Base-by-base conservation (phyloP, 768 basidiomycete genomes). In the Mycena floridula region DNA sequence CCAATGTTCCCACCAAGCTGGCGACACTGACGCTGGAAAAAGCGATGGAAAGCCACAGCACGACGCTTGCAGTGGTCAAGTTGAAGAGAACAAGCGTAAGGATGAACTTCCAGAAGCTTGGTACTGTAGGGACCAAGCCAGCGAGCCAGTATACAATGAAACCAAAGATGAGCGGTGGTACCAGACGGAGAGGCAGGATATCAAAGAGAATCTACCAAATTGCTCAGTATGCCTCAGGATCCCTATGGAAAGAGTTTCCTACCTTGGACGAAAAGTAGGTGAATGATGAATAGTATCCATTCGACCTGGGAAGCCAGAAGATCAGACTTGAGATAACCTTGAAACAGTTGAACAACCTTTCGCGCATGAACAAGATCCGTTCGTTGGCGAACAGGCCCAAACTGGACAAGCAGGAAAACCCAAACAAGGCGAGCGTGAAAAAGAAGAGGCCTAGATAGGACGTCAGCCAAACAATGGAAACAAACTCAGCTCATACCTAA, bases 81-180 rank as follows among this genome's bases (percentile, higher is more conserved):
- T 99, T 99, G 82, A 98, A 98, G 28, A 99, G 67, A 8, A 99
- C 92, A 28, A 99, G 76, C 2, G 86, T 89, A 52, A 98, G 81
- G 69, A 97, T 84, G 71, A 99, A 98, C 69, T 96, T 97, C 96
- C 96, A 98, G 72, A 97, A 98, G 7, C 78, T 81, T 0, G 81
- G 68, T 7, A 97, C 88, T 12, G 82, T 85, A 2, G 92, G 89
- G 8, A 98, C 96, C 38, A 99, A 81, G 5, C 96, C 96, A 6
- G 96, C 91, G 4, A 97, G 80, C 2, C 89, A 82, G 55, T 99
- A 99, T 8, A 96, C 83, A 53, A 99, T 97, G 5, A 90, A 88
- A 26, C 96, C 96, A 50, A 94, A 94, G 57, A 99, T 77, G 54
- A 99, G 77, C 0, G 96, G 93, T 11, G 96, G 96, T 7, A 99